Conservation (phyloP, 371 early-diverging fungal genomes). For the Rhizopus sp. region DNA sequence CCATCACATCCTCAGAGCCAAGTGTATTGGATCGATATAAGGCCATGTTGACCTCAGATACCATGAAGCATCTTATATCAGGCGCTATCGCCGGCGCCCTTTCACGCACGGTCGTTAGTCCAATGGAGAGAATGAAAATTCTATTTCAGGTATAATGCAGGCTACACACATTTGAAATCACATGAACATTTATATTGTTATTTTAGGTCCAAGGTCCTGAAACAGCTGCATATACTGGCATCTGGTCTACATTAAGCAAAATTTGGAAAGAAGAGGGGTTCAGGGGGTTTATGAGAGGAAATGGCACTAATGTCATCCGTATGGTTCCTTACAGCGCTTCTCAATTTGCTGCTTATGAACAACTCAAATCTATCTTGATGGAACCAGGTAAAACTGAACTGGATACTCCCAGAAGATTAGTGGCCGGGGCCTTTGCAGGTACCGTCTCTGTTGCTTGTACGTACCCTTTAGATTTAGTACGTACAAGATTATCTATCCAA, state of each 20-base stretch:
- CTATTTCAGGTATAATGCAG: constrained; percentile 76
- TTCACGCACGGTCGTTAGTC: constrained; percentile 90
- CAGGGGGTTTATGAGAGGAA: constrained; percentile 86
- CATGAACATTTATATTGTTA: constrained; percentile 18
- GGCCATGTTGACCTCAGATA: constrained; percentile 38
- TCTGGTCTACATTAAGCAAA: constrained; percentile 71
- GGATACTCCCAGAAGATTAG: constrained; percentile 70
- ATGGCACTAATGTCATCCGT: constrained; percentile 91
- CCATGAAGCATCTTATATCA: constrained; percentile 82
- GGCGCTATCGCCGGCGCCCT: constrained; percentile 94
- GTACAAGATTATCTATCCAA: constrained; percentile 82
- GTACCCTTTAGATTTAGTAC: constrained; percentile 88
- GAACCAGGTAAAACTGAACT: constrained; percentile 69
- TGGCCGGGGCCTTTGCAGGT: constrained; percentile 86
- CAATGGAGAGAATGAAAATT: constrained; percentile 92
- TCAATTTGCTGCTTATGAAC: constrained; percentile 90
- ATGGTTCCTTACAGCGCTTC: constrained; percentile 91
- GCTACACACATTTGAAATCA: constrained; percentile 22
- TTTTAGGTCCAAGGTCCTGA: constrained; percentile 75
- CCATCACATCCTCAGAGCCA: constrained; percentile 9
- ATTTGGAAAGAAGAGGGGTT: constrained; percentile 91
- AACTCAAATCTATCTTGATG: constrained; percentile 69
- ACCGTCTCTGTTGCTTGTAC: constrained; percentile 82
- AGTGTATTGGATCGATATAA: constrained; percentile 9
- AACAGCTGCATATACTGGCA: constrained; percentile 66